These are phyloP conservation scores for Amphirosellinia nigrospora DNA, from an alignment of 495 filamentous ascomycete species.

Conservation along the genomic window DNA sequence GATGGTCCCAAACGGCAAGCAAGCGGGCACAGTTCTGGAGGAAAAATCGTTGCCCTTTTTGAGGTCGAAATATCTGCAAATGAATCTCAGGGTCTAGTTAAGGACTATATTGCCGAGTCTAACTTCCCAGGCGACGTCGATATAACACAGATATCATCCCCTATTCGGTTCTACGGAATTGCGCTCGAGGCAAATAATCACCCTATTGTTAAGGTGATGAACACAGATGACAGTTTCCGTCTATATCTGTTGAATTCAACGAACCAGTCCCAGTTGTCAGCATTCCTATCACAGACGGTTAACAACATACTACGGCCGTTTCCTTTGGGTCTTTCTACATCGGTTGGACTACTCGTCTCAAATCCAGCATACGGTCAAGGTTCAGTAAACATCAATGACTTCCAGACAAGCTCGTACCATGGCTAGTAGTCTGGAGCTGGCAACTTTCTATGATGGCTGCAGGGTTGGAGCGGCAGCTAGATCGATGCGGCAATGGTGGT, in stretches of 20 bases:
- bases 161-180: conserved; percentile 57
- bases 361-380: conserved; percentile 66
- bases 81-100: conserved; percentile 52
- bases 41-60: conserved; percentile 66
- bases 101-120: conserved; percentile 50
- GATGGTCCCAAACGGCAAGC: conserved; percentile 55
- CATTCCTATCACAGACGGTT: conserved; percentile 61
- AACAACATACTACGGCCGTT: conserved; percentile 63
- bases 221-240: conserved; percentile 69
- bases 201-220: conserved; percentile 62
- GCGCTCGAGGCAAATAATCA: conserved; percentile 60
- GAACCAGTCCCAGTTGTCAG: conserved; percentile 60
- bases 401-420: conserved; percentile 64
- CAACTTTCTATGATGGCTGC: conserved; percentile 69
- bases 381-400: conserved; percentile 57
- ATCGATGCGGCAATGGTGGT: conserved; percentile 44
- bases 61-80: conserved; percentile 51
- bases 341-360: conserved; percentile 62
- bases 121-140: conserved; percentile 56
- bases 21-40: conserved; percentile 66
- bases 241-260: conserved; percentile 67
- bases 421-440: conserved; percentile 71
- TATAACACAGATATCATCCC: conserved; percentile 27
- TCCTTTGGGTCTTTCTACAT: conserved; percentile 63
- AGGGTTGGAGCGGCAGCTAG: conserved; percentile 58